Base-by-base conservation (phyloP, 129 eudicot genomes). In the Escallonia herrerae region DNA sequence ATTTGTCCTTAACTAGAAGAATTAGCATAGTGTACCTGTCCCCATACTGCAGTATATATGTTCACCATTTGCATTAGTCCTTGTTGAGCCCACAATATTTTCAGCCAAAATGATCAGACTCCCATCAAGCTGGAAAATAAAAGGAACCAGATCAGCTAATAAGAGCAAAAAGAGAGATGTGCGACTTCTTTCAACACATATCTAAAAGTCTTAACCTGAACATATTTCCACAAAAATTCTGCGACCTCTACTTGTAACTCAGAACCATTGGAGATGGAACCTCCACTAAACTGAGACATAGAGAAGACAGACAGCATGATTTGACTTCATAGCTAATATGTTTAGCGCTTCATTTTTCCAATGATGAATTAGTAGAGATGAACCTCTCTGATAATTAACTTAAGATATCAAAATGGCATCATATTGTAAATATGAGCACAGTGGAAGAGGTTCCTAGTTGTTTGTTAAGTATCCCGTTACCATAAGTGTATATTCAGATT, bases 161-260 rank as follows among this genome's bases (percentile, higher is more conserved):
- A n/a, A n/a, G 60, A 51, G 41, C 8, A 38, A 59, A 53, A 45
- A n/a, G n/a, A n/a, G n/a, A 2, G 54, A 65, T 53, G 15, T 42
- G 37, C 64, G 37, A 40, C 37, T 7, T 43, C 45, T 38, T 33
- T 37, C 15, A 61, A 43, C 59, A 43, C 38, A 43, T 13, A 40
- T 55, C 45, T 41, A 15, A 73, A 22, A 42, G 11, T 40, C 46
- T n/a, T 60, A 14, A 93, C 98, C 98, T 88, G 78, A 69, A 93
- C 96, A 64, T 93, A 78, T 68, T 87, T 83, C 99, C 99, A 93
- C 38, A 83, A 62, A 72, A 93, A 81, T 76, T 93, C 99, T 6
- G 99, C 83, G 63, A 82, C 80, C 78, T 93, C 99, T n/a, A 93
- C 57, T 78, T 93, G 99, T 61, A 93, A 80, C 68, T 93, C 99